These are phyloP conservation scores for Solanum hybrid DNA, from an alignment of 305 asterid species.

Conservation along the genomic window DNA sequence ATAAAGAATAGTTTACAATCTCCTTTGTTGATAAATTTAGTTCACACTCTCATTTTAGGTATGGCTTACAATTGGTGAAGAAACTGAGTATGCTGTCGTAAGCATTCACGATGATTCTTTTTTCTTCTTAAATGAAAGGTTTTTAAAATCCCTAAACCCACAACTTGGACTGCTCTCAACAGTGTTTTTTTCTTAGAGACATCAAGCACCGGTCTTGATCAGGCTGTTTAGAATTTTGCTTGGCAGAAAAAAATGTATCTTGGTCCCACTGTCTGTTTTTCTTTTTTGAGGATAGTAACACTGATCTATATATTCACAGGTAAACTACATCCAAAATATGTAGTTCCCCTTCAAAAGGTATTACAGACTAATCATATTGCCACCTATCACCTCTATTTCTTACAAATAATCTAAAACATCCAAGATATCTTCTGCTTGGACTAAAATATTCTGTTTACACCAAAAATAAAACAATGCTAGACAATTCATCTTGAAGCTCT, in stretches of 20 bases:
- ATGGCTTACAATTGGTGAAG: not conserved
- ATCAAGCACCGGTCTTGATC: not conserved
- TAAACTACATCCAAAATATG: not conserved
- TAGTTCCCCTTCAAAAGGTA: not conserved
- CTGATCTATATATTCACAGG: not conserved
- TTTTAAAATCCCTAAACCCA: not conserved
- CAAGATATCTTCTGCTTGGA: too few species aligned
- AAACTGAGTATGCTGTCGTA: not conserved
- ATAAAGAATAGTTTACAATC: not conserved
- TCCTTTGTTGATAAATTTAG: not conserved
- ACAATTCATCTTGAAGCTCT: too few species aligned
- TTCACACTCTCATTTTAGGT: not conserved
- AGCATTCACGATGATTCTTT: not conserved
- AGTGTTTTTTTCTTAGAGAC: not conserved
- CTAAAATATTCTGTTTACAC: too few species aligned
- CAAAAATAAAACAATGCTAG: too few species aligned
- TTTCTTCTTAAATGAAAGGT: not conserved
- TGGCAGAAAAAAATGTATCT: not conserved
- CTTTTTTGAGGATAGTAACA: not conserved
- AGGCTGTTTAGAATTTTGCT: not conserved
- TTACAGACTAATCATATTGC: not conserved
- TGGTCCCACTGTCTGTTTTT: not conserved
- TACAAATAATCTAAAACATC: too few species aligned
- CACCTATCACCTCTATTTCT: not conserved
- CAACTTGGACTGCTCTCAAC: not conserved